These are phyloP conservation scores for Apophysomyces variabilis DNA, from an alignment of 371 early-diverging fungal species.

Conservation along the genomic window DNA sequence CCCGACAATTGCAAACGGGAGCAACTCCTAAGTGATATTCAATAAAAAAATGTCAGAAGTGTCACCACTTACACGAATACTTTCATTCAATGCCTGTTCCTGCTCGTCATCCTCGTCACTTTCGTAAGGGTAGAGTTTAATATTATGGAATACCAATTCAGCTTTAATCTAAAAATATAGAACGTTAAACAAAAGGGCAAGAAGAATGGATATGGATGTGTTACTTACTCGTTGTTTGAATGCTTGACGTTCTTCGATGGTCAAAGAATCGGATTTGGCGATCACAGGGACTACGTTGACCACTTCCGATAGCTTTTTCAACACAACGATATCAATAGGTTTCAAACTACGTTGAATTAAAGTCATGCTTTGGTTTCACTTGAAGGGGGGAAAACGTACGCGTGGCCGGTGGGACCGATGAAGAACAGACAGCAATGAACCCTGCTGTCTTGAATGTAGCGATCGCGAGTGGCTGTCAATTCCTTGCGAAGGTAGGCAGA, in stretches of 20 bases:
- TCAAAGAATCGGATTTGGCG: slow-evolving; percentile 88
- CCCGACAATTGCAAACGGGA: slow-evolving; percentile 88
- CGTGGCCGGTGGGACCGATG: slow-evolving; percentile 77
- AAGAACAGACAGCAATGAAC: slow-evolving; percentile 85
- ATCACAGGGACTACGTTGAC: slow-evolving; percentile 86
- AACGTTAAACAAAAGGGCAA: not conserved
- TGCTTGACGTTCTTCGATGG: slow-evolving; percentile 72
- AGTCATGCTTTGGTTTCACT: slow-evolving; percentile 11
- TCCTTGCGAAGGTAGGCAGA: slow-evolving; percentile 88
- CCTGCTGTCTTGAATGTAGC: slow-evolving; percentile 84
- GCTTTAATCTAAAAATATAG: slow-evolving; percentile 70
- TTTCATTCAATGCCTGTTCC: slow-evolving; percentile 74
- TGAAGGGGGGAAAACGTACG: slow-evolving; percentile 48
- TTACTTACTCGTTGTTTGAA: slow-evolving; percentile 72
- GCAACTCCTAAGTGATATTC: slow-evolving; percentile 56
- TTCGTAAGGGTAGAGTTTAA: slow-evolving; percentile 87
- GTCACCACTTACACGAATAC: slow-evolving; percentile 57
- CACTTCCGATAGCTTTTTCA: slow-evolving; percentile 74
- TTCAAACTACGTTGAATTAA: slow-evolving; percentile 57
- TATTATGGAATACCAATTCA: slow-evolving; percentile 92
- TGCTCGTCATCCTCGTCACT: slow-evolving; percentile 83
- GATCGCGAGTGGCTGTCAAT: slow-evolving; percentile 83
- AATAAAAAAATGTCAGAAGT: not conserved
- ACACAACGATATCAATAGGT: slow-evolving; percentile 78
- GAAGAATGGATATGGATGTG: not conserved